Evolutionary conservation across 106 monocot species (phyloP).

Genomic region (Platanthera zijinensis): DNA sequence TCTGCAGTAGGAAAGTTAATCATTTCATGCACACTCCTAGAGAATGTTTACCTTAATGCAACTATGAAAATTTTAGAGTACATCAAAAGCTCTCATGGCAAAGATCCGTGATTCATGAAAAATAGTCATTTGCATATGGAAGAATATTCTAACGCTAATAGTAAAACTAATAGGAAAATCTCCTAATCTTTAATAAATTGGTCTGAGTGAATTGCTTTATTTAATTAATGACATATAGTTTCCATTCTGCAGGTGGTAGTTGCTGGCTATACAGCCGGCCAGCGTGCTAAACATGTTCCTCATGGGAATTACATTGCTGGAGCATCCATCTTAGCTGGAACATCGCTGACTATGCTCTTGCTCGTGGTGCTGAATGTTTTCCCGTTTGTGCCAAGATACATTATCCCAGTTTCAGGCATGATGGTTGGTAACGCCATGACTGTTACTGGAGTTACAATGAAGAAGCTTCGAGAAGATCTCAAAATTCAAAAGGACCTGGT

Average conservation of each 20-base stretch:
- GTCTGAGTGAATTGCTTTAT: no score
- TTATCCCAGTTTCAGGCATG: slow-evolving; percentile 92
- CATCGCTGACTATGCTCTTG: slow-evolving; percentile 68
- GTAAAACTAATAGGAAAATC: no score
- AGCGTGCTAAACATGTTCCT: slow-evolving; percentile 80
- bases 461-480: slow-evolving; percentile 81
- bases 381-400: slow-evolving; percentile 86
- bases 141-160: no score
- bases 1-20: no score
- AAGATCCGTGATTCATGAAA: no score
- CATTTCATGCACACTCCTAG: no score
- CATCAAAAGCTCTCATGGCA: no score
- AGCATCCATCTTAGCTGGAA: slow-evolving; percentile 68
- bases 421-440: slow-evolving; percentile 97
- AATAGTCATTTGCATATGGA: no score
- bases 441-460: slow-evolving; percentile 93
- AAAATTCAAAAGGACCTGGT: slow-evolving; percentile 75
- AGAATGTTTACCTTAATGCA: no score
- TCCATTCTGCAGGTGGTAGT: slow-evolving; percentile 47
- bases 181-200: no score
- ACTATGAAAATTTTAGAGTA: no score
- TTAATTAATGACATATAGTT: background rate
- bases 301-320: slow-evolving; percentile 72
- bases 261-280: slow-evolving; percentile 83
- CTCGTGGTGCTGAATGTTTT: slow-evolving; percentile 73